Evolutionary conservation across 768 basidiomycete species (phyloP), one percentile per base, ranked within the genome.

Genomic region (Psilocybe subaeruginosa): DNA sequence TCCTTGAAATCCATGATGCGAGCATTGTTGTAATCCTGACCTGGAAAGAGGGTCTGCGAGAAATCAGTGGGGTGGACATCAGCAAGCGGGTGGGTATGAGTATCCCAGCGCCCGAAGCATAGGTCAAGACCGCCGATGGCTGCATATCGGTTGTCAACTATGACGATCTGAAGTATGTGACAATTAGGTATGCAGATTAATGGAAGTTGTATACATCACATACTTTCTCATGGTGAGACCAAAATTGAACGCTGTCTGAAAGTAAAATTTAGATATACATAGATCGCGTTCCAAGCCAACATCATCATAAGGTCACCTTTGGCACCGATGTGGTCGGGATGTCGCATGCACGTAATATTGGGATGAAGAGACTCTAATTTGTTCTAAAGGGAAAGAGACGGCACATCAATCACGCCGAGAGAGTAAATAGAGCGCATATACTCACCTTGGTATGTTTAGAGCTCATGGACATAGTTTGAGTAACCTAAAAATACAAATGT

Each of bases 81-180:
- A 3, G 95, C 91, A 41, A 98, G 83, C 0, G 95, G 95, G 72
- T 95, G 92, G 43, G 79, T 90, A 69, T 93, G 87, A 0, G 92
- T 93, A 75, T 99, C 97, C 96, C 97, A 99, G 17, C 97, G 90
- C 9, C 97, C 97, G 67, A 95, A 97, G 78, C 95, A 98, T 16
- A 97, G 81, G 73, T 99, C 97, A 29, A 99, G 85, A 9, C 97
- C 97, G 23, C 97, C 97, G 56, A 97, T 88, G 66, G 90, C 91
- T 2, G 92, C 94, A 54, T 78, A 82, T 68, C 91, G 87, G 69
- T 95, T 93, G 71, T 97, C 95, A 6, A 97, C 88, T 27, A 94
- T 85, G 19, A 95, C 91, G 48, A 94, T 85, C 76, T 78, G 41
- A 3, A 30, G 19, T 12, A 17, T 16, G 43, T 16, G 8, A 54